Conservation (phyloP, 768 basidiomycete species). For the Leccinum arenicola region DNA sequence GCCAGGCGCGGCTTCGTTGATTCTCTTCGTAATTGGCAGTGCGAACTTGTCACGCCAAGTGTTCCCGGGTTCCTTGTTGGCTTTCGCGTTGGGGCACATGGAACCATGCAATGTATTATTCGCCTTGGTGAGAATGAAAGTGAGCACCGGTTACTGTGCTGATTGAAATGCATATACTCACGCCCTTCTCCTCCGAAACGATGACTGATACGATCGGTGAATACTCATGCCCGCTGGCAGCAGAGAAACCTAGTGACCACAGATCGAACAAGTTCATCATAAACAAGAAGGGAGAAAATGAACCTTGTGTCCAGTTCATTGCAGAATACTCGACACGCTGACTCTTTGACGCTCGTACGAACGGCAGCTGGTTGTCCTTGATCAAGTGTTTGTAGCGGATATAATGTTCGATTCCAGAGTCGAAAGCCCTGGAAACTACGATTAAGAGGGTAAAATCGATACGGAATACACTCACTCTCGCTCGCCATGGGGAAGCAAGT, state of each 20-base stretch:
- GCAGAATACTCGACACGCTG: slow-evolving; percentile 68
- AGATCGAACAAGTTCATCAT: background rate
- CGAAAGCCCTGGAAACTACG: slow-evolving; percentile 38
- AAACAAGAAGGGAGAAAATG: background rate
- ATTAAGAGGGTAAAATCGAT: background rate
- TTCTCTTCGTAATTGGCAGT: slow-evolving; percentile 50
- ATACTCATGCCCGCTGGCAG: slow-evolving; percentile 45
- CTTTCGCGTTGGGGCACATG: slow-evolving; percentile 60
- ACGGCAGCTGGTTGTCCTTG: slow-evolving; percentile 44
- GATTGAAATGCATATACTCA: slow-evolving; percentile 28
- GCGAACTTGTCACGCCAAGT: slow-evolving; percentile 58
- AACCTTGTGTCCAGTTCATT: slow-evolving; percentile 67
- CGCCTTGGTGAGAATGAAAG: slow-evolving; percentile 27
- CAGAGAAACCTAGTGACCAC: slow-evolving; percentile 55
- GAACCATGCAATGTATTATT: slow-evolving; percentile 70
- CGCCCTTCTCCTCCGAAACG: slow-evolving; percentile 43
- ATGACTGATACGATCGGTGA: slow-evolving; percentile 53
- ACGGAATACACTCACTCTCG: slow-evolving; percentile 45
- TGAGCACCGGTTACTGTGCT: background rate
- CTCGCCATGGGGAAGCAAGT: slow-evolving; percentile 66
- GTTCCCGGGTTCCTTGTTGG: slow-evolving; percentile 40
- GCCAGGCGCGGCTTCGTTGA: slow-evolving; percentile 62
- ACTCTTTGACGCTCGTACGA: slow-evolving; percentile 49
- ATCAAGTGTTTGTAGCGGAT: slow-evolving; percentile 54
- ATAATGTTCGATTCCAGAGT: slow-evolving; percentile 51